A percentile compares a stretch with the other conserved stretches of the same genome.
Evolutionary conservation across 1,284 basidiomycete genomes (phyloP).

Genomic region (Ceratobasidium sp.): DNA sequence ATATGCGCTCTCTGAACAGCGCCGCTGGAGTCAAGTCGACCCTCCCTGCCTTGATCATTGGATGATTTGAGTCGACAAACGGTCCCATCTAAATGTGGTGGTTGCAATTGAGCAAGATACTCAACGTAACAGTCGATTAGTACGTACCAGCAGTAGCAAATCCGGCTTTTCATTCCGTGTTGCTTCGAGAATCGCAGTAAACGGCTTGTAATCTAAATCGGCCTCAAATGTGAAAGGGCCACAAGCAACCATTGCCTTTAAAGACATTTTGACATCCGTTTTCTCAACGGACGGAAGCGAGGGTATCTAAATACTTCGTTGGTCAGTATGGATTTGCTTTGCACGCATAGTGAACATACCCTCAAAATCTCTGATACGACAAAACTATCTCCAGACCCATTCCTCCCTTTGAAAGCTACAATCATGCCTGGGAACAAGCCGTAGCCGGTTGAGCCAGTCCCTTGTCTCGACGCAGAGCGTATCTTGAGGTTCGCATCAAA

Average conservation of each 20-base stretch:
- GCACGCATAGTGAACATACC: conserved; percentile 58
- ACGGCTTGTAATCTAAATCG: conserved; percentile 79
- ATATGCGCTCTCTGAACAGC: conserved; percentile 77
- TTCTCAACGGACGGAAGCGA: conserved; percentile 53
- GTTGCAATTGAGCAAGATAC: background rate
- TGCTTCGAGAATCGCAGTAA: conserved; percentile 68
- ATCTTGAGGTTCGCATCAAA: conserved; percentile 76
- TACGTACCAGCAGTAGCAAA: conserved; percentile 79
- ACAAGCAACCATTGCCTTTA: conserved; percentile 64
- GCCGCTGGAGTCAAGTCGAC: conserved; percentile 70
- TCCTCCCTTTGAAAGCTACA: conserved; percentile 87
- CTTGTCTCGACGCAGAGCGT: conserved; percentile 63
- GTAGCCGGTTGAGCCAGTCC: conserved; percentile 69
- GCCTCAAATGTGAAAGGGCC: conserved; percentile 86
- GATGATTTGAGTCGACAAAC: conserved; percentile 84
- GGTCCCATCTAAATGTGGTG: conserved; percentile 76
- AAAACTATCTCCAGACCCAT: conserved; percentile 90
- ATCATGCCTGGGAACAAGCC: conserved; percentile 92
- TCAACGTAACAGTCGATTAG: background rate
- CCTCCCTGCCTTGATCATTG: conserved; percentile 76
- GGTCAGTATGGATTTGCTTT: conserved; percentile 10
- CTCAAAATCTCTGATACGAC: conserved; percentile 84
- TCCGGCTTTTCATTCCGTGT: conserved; percentile 73
- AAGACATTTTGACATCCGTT: conserved; percentile 54
- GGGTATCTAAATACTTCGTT: conserved; percentile 53